Percentiles rank a stretch among this genome's conserved stretches.
Evolutionary conservation across 108 stramenopile species (phyloP).

Genomic region (Conticribra guillardii): DNA sequence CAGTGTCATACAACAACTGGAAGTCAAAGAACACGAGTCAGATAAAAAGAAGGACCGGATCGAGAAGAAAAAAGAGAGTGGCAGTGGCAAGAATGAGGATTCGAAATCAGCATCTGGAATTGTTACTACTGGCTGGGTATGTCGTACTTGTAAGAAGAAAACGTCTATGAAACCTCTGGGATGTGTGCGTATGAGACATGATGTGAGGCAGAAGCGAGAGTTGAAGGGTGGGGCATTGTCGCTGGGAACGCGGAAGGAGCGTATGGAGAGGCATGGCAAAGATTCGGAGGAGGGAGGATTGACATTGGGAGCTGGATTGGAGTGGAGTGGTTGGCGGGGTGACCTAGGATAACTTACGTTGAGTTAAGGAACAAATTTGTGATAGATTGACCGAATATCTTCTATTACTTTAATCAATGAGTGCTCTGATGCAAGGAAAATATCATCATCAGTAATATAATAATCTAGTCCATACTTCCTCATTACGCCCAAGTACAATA

Average conservation of each 20-base stretch:
- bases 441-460: background rate
- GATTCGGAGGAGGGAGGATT: conserved; percentile 69
- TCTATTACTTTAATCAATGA: background rate
- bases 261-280: conserved; percentile 56
- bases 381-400: background rate
- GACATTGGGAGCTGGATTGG: conserved; percentile 68
- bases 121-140: conserved; percentile 59
- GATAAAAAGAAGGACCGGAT: conserved; percentile 35
- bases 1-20: conserved; percentile 60
- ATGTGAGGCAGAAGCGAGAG: conserved; percentile 50
- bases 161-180: conserved; percentile 35
- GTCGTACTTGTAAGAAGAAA: conserved; percentile 52
- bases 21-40: conserved; percentile 49
- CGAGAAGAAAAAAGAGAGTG: conserved; percentile 9
- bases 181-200: conserved; percentile 51
- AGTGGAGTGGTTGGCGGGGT: conserved; percentile 63
- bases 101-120: conserved; percentile 6
- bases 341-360: conserved; percentile 10
- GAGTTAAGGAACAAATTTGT: background rate
- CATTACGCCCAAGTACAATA: background rate
- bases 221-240: conserved; percentile 41
- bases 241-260: conserved; percentile 45
- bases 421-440: background rate
- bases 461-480: background rate
- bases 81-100: conserved; percentile 8